These are phyloP conservation scores for Skeletonema costatum DNA, from an alignment of 108 stramenopile genomes.

Conservation along the genomic window DNA sequence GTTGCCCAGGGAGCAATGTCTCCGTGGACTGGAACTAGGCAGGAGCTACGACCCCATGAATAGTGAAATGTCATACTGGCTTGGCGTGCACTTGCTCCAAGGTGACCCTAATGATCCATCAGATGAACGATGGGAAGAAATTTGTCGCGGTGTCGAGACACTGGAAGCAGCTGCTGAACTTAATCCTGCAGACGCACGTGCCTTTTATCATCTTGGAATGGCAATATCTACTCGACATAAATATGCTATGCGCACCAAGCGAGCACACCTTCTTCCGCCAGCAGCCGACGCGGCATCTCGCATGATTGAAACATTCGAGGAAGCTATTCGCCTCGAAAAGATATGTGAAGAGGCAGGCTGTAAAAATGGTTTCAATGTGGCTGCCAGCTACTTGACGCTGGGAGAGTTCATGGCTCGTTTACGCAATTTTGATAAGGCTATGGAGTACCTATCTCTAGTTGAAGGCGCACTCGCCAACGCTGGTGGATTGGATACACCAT, in stretches of 20 bases:
- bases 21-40: constrained; percentile 27
- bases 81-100: constrained; percentile 43
- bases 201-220: constrained; percentile 43
- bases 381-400: constrained; percentile 34
- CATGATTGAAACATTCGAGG: constrained; percentile 36
- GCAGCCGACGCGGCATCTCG: constrained; percentile 28
- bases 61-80: constrained; percentile 48
- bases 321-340: constrained; percentile 26
- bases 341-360: constrained; percentile 32
- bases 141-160: constrained; percentile 33
- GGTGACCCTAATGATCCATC: constrained; percentile 32
- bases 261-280: constrained; percentile 46
- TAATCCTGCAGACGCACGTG: constrained; percentile 45
- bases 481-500: constrained; percentile 28
- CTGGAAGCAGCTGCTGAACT: constrained; percentile 23
- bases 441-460: constrained; percentile 28
- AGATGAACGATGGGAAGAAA: constrained; percentile 43
- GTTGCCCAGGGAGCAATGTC: constrained; percentile 15
- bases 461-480: constrained; percentile 6
- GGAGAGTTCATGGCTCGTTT: constrained; percentile 49
- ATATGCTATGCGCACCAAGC: constrained; percentile 44
- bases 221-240: constrained; percentile 41
- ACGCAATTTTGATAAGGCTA: constrained; percentile 28
- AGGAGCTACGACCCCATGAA: constrained; percentile 37
- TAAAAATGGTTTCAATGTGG: constrained; percentile 38